phyloP scores from a whole-genome alignment of 2,329 filamentous ascomycete genomes.

The Fusarium verticillioides region DNA sequence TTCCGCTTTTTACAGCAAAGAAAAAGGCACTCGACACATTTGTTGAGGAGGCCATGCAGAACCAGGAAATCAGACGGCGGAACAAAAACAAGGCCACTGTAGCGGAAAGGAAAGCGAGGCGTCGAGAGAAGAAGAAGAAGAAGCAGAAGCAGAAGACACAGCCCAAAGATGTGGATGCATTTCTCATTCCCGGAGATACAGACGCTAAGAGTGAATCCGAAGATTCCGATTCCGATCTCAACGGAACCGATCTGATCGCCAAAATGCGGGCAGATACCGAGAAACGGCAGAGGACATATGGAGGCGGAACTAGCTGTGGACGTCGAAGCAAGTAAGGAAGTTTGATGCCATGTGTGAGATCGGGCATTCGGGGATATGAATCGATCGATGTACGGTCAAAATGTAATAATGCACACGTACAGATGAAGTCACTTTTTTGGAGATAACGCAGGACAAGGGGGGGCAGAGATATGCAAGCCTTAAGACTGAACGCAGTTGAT shows the following conservation, averaged over 20 bases:
- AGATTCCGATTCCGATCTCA: constrained; percentile 19
- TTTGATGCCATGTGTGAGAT: constrained; percentile 7
- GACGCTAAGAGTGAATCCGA: constrained; percentile 32
- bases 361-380: not conserved
- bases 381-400: not conserved
- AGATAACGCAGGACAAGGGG: not conserved
- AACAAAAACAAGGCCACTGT: not conserved
- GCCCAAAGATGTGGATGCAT: constrained; percentile 32
- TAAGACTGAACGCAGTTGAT: not conserved
- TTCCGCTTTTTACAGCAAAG: constrained; percentile 42
- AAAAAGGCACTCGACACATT: constrained; percentile 39
- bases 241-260: constrained; percentile 18
- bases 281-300: constrained; percentile 13
- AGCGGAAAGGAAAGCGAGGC: not conserved
- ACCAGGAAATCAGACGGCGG: not conserved
- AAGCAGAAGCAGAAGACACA: constrained; percentile 2
- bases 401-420: constrained; percentile 18
- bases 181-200: constrained; percentile 33
- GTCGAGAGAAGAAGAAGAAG: not conserved
- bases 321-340: constrained; percentile 1
- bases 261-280: constrained; percentile 21
- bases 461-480: constrained; percentile 1
- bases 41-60: constrained; percentile 34
- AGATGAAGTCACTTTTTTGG: constrained; percentile 17
- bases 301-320: constrained; percentile 34